Evolutionary conservation across 805 yeast species (phyloP).

Genomic region (Cyberlindnera mississippiensis): DNA sequence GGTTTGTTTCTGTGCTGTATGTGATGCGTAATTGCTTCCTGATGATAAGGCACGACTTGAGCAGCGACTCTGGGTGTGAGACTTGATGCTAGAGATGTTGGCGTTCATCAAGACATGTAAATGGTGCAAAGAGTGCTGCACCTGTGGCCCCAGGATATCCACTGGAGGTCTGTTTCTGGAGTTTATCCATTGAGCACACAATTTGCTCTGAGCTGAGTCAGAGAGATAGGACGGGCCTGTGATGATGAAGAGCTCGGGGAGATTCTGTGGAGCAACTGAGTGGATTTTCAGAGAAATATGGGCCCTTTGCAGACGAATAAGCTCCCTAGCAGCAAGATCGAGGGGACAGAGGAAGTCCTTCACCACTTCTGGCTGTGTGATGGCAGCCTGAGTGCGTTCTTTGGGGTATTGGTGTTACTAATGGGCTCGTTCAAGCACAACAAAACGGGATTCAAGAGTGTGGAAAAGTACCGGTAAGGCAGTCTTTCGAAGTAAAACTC

Average conservation of each 20-base stretch:
- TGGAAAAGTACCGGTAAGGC: slow-evolving; percentile 11
- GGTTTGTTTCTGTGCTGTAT: no score
- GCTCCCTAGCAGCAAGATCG: neutral
- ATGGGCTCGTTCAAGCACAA: neutral
- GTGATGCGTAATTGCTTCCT: neutral
- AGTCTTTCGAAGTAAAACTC: slow-evolving; percentile 6
- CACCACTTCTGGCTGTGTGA: slow-evolving; percentile 17
- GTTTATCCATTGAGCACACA: slow-evolving; percentile 12
- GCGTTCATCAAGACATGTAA: slow-evolving; percentile 9
- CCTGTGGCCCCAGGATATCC: neutral
- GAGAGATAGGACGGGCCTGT: slow-evolving; percentile 7
- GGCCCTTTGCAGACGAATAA: no score
- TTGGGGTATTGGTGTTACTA: neutral
- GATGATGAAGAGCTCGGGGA: slow-evolving; percentile 4
- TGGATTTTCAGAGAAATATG: no score
- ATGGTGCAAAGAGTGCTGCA: neutral
- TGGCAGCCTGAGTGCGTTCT: slow-evolving; percentile 19
- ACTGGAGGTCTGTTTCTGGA: slow-evolving; percentile 2
- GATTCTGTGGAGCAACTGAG: neutral
- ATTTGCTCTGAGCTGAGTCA: slow-evolving; percentile 4
- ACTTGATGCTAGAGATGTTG: slow-evolving; percentile 4
- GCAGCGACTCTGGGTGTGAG: neutral
- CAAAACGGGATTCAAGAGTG: slow-evolving; percentile 1
- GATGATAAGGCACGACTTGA: neutral
- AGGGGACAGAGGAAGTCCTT: slow-evolving; percentile 15